Evolutionary conservation across 805 yeast species (phyloP).

Genomic region (Schwanniomyces yamadae): DNA sequence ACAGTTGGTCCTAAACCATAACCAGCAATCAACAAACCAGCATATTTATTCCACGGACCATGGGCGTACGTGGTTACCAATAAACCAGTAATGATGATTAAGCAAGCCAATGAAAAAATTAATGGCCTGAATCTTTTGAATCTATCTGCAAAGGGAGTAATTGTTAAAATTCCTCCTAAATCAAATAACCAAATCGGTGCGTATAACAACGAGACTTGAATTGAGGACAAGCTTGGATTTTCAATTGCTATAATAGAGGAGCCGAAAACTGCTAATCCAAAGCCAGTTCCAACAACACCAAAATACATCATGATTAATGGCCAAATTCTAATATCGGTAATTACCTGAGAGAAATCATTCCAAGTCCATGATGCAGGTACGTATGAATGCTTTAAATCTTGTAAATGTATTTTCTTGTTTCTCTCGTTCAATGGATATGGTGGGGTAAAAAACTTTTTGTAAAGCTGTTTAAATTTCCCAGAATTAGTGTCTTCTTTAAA

Average conservation of each 20-base stretch:
- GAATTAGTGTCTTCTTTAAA: constrained; percentile 13
- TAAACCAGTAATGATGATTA: constrained; percentile 72
- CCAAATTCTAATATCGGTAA: constrained; percentile 70
- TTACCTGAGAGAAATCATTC: constrained; percentile 53
- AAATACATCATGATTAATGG: constrained; percentile 85
- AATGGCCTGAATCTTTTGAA: constrained; percentile 57
- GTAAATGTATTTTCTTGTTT: constrained; percentile 57
- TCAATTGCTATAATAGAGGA: constrained; percentile 69
- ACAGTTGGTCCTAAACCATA: constrained; percentile 90
- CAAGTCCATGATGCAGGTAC: constrained; percentile 52
- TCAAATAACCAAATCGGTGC: constrained; percentile 94
- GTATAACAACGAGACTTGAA: constrained; percentile 69
- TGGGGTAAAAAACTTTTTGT: constrained; percentile 28
- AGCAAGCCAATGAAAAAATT: constrained; percentile 60
- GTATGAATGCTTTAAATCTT: constrained; percentile 59
- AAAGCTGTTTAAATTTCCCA: constrained; percentile 17
- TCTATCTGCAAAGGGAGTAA: constrained; percentile 80
- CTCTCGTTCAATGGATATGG: constrained; percentile 49
- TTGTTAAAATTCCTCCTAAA: constrained; percentile 64
- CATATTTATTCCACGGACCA: constrained; percentile 74
- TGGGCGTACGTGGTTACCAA: constrained; percentile 73
- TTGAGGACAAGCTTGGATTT: constrained; percentile 61
- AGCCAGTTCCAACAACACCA: constrained; percentile 92
- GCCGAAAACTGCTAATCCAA: constrained; percentile 81
- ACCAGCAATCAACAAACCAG: constrained; percentile 78